Base-by-base conservation (phyloP, 306 rosid species). In the Citrullus mucosospermus region DNA sequence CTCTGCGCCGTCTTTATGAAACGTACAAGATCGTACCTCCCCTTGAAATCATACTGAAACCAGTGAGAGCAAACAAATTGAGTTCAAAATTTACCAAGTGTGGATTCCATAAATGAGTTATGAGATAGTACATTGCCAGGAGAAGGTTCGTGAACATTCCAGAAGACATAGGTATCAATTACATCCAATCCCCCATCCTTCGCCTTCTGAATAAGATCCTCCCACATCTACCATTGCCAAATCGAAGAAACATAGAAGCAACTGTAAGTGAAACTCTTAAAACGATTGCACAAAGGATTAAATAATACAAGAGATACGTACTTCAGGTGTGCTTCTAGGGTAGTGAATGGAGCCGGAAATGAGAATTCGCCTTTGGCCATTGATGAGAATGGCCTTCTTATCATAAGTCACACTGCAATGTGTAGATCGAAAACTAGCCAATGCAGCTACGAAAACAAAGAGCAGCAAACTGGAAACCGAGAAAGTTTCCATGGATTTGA, bases 291-390 rank as follows among this genome's bases (percentile, higher is more conserved):
- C 8, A 6, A 6, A 30, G 41, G 62, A 2, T 71, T 20, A 36
- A 55, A 65, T 61, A 43, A 4, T 62, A 46, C 20, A 78, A 34
- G 81, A 79, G 55, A 22, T 61, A 32, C 51, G 30, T 82, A 90
- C 98, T 34, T 92, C 91, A 48, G 97, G 98, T 28, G 96, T 88
- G 86, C 98, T 95, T 87, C 98, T 87, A 77, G 98, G 97, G 83
- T 95, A 95, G 86, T 92, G 98, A 84, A 95, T 95, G 80, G 99
- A 95, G 11, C 99, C 99, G 9, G 99, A 95, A 57, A 95, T 82
- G 78, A 95, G 96, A 59, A 95, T 76, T 87, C 86, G 93, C 82
- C 99, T 83, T 62, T 76, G 89, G 85, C 97, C 97, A 84, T 92
- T 85, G 87, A 95, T 92, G 86, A 92, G 71, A 79, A 95, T 90